Evolutionary conservation across 495 filamentous ascomycete genomes (phyloP).

Genomic region (Xylaria intraflava): DNA sequence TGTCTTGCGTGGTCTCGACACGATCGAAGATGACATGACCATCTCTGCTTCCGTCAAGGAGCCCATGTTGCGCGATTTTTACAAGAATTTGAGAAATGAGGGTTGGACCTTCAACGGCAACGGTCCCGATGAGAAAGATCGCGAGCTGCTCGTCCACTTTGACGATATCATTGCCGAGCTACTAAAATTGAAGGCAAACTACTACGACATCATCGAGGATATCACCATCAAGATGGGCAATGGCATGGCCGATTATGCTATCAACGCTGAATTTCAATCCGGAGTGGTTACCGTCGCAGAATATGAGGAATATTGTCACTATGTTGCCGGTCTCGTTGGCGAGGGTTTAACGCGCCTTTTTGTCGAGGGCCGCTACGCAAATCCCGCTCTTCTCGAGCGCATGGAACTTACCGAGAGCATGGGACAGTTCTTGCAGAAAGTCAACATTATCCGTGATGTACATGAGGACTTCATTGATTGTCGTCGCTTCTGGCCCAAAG

Average conservation of each 20-base stretch:
- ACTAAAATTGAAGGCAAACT: constrained; percentile 78
- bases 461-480: constrained; percentile 82
- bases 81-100: constrained; percentile 66
- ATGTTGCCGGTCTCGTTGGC: constrained; percentile 94
- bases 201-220: constrained; percentile 83
- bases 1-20: constrained; percentile 82
- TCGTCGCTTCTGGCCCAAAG: constrained; percentile 87
- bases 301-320: constrained; percentile 95
- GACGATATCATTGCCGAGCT: constrained; percentile 79
- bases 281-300: constrained; percentile 79
- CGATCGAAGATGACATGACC: constrained; percentile 98
- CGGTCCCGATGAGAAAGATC: constrained; percentile 89
- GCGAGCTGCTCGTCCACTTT: constrained; percentile 87
- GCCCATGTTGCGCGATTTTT: constrained; percentile 75
- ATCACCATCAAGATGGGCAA: constrained; percentile 95
- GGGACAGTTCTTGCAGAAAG: constrained; percentile 96
- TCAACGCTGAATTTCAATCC: constrained; percentile 73
- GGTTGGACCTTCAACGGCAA: constrained; percentile 86
- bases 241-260: constrained; percentile 92
- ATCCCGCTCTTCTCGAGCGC: constrained; percentile 72
- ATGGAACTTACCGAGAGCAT: constrained; percentile 83
- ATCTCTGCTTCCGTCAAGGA: constrained; percentile 75
- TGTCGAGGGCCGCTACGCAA: constrained; percentile 80
- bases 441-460: constrained; percentile 95
- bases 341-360: constrained; percentile 90